Evolutionary conservation across 2,329 filamentous ascomycete species (phyloP).

Genomic region (Talaromyces albobiverticillius): DNA sequence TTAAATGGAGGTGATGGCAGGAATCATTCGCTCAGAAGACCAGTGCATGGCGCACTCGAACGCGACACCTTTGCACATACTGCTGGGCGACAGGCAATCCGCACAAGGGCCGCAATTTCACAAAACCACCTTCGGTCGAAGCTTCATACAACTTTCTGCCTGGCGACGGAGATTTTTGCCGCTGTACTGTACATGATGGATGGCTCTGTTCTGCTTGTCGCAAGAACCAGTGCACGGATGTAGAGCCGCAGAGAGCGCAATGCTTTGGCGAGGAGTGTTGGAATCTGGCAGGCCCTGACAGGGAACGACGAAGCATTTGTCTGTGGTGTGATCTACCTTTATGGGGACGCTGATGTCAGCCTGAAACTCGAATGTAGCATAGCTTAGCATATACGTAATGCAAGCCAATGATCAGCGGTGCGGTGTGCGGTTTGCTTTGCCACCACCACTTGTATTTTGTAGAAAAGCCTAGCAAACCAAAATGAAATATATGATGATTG

Average conservation of each 20-base stretch:
- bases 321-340: slow-evolving; percentile 28
- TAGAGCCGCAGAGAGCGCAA: slow-evolving; percentile 13
- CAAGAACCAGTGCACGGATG: slow-evolving; percentile 24
- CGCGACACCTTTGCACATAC: slow-evolving; percentile 25
- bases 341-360: background rate
- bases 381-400: too few relatives aligned
- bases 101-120: slow-evolving; percentile 22
- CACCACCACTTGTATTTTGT: too few relatives aligned
- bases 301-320: slow-evolving; percentile 27
- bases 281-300: slow-evolving; percentile 19
- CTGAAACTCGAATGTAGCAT: too few relatives aligned
- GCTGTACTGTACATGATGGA: slow-evolving; percentile 25
- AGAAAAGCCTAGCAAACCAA: too few relatives aligned
- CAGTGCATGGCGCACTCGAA: slow-evolving; percentile 28
- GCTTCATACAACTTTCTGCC: slow-evolving; percentile 16
- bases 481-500: too few relatives aligned
- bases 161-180: slow-evolving; percentile 22
- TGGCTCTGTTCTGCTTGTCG: slow-evolving; percentile 28
- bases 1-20: slow-evolving; percentile 1
- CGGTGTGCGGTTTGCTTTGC: too few relatives aligned
- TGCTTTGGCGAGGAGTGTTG: slow-evolving; percentile 26
- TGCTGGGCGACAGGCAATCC: slow-evolving; percentile 27
- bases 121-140: slow-evolving; percentile 12
- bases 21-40: slow-evolving; percentile 25
- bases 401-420: too few relatives aligned